phyloP scores from a whole-genome alignment of 768 basidiomycete genomes.

The Strobilomyces dryophilus region DNA sequence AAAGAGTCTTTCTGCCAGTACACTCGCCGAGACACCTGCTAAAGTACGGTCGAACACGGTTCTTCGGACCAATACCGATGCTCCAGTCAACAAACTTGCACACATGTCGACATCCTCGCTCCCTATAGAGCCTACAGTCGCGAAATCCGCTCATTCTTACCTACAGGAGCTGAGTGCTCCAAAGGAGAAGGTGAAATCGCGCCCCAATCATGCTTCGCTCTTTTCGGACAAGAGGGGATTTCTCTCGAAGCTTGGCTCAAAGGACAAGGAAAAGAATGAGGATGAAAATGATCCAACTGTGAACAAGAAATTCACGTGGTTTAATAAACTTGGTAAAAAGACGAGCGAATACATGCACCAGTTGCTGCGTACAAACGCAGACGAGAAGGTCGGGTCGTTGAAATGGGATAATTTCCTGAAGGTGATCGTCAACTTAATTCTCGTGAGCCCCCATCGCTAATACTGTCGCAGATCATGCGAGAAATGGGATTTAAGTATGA shows the following conservation, averaged over 20 bases:
- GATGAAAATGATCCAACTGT: slow-evolving; percentile 20
- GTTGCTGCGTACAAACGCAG: slow-evolving; percentile 52
- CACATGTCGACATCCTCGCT: slow-evolving; percentile 39
- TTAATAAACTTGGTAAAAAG: slow-evolving; percentile 56
- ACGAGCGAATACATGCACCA: slow-evolving; percentile 59
- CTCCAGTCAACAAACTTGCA: slow-evolving; percentile 19
- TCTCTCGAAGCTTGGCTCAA: slow-evolving; percentile 43
- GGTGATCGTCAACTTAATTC: slow-evolving; percentile 34
- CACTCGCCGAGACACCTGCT: slow-evolving; percentile 25
- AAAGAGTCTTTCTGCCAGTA: slow-evolving; percentile 13
- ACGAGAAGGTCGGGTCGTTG: slow-evolving; percentile 59
- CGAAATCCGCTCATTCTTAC: slow-evolving; percentile 72
- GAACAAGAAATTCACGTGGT: slow-evolving; percentile 49
- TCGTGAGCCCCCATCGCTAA: not conserved
- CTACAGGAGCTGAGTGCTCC: slow-evolving; percentile 46
- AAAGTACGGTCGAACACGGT: slow-evolving; percentile 7
- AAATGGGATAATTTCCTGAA: slow-evolving; percentile 79
- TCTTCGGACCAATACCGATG: slow-evolving; percentile 17
- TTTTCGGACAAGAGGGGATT: slow-evolving; percentile 45
- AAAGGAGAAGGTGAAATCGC: slow-evolving; percentile 69
- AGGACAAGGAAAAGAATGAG: slow-evolving; percentile 32
- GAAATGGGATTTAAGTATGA: slow-evolving; percentile 76
- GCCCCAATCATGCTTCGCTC: slow-evolving; percentile 53
- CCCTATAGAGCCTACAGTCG: slow-evolving; percentile 45
- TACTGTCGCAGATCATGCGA: slow-evolving; percentile 54